Conservation (phyloP, 169 alveolate genomes). For the Eimeria brunetti region DNA sequence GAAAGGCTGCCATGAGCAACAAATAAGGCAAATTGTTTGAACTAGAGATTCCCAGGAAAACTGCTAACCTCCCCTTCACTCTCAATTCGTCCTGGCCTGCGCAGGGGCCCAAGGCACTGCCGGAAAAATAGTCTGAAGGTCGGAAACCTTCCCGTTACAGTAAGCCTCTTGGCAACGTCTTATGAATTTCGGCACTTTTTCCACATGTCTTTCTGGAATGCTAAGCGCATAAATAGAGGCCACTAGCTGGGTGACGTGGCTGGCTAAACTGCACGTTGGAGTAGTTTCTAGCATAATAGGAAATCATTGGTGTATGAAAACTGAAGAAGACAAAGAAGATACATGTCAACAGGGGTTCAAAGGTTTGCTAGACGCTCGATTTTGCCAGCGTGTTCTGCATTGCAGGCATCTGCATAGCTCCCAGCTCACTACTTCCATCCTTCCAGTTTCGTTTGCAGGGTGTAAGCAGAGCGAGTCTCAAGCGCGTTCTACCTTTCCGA, state of each 20-base stretch:
- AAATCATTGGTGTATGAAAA: not conserved
- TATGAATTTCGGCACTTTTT: not conserved
- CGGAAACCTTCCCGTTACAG: not conserved
- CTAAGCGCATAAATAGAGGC: no score
- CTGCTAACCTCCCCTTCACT: no score
- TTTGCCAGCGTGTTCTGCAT: not conserved
- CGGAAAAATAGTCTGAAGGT: not conserved
- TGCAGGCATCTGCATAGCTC: not conserved
- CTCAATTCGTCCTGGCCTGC: no score
- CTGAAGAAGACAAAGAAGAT: not conserved
- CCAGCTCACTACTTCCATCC: not conserved
- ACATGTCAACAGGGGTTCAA: not conserved
- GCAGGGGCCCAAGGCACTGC: not conserved
- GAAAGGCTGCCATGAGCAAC: no score
- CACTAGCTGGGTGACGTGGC: no score
- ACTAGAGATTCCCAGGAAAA: no score
- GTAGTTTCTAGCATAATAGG: not conserved
- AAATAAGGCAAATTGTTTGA: no score
- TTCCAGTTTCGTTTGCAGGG: not conserved
- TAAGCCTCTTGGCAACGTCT: not conserved
- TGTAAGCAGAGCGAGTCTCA: not conserved
- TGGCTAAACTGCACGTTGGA: no score
- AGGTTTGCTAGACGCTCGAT: not conserved
- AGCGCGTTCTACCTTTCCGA: not conserved
- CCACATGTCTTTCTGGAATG: not conserved